phyloP scores from a whole-genome alignment of 345 rosid species.

The Brassica juncea region DNA sequence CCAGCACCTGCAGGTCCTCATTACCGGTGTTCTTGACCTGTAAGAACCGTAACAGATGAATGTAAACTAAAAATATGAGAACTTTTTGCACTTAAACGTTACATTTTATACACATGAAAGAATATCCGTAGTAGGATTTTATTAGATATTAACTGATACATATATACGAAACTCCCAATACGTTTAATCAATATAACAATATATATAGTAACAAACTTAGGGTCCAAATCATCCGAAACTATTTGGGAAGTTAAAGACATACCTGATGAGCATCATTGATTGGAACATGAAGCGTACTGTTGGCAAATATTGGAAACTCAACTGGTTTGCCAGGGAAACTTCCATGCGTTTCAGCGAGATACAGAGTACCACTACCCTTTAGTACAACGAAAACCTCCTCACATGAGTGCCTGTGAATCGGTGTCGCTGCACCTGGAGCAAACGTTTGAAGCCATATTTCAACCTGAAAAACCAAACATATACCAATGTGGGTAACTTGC shows the following conservation, averaged over 20 bases:
- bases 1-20: slow-evolving; percentile 79
- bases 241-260: not conserved
- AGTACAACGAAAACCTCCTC: slow-evolving; percentile 79
- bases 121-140: no score
- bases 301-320: slow-evolving; percentile 60
- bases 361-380: slow-evolving; percentile 31
- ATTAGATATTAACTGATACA: no score
- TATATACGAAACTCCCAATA: no score
- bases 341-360: slow-evolving; percentile 64
- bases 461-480: slow-evolving; percentile 47
- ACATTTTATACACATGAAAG: no score
- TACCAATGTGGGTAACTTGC: not conserved
- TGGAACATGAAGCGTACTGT: slow-evolving; percentile 80
- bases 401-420: slow-evolving; percentile 92
- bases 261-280: slow-evolving; percentile 96
- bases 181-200: no score
- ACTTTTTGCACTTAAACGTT: no score
- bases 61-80: not conserved
- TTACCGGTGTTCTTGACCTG: slow-evolving; percentile 68
- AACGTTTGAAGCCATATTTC: slow-evolving; percentile 94
- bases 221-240: not conserved
- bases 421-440: slow-evolving; percentile 78
- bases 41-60: not conserved
- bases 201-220: not conserved
- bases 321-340: slow-evolving; percentile 77